Evolutionary conservation across 495 filamentous ascomycete species (phyloP).

Genomic region (Aspergillus kassunensis): DNA sequence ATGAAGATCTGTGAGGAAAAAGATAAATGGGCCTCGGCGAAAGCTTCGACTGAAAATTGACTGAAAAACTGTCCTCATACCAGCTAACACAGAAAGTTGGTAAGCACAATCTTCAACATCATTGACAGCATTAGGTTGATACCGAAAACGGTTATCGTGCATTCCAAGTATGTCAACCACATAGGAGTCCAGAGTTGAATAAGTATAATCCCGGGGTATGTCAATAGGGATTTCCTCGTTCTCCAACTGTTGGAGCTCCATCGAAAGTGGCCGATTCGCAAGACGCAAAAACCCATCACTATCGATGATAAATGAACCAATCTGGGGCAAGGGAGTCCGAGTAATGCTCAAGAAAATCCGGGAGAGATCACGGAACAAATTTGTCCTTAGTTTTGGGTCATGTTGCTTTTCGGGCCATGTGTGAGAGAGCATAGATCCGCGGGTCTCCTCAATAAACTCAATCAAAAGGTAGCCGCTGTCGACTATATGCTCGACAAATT

Average conservation of each 20-base stretch:
- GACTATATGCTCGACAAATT: too few species aligned
- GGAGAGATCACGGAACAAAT: conserved; percentile 28
- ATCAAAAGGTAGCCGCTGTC: too few species aligned
- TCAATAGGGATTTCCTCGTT: conserved; percentile 34
- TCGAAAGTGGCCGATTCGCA: conserved; percentile 27
- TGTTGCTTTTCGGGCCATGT: conserved; percentile 1
- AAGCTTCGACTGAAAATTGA: too few species aligned
- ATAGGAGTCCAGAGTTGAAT: conserved; percentile 32
- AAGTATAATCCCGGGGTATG: conserved; percentile 29
- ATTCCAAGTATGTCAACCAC: conserved; percentile 26
- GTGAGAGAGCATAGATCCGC: too few species aligned
- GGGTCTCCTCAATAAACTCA: too few species aligned
- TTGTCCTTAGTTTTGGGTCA: conserved; percentile 16
- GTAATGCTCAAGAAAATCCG: conserved; percentile 25
- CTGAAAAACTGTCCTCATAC: too few species aligned
- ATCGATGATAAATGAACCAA: conserved; percentile 25
- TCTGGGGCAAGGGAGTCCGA: conserved; percentile 20
- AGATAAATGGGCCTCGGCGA: too few species aligned
- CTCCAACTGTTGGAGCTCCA: conserved; percentile 27
- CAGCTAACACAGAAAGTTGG: conserved; percentile 10
- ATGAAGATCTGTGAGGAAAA: too few species aligned
- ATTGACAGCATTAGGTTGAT: conserved; percentile 32
- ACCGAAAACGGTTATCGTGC: conserved; percentile 30
- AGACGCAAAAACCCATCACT: conserved; percentile 20
- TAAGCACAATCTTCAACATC: conserved; percentile 23